Base-by-base conservation (phyloP, 2,329 filamentous ascomycete species). In the Basipetospora chlamydospora region DNA sequence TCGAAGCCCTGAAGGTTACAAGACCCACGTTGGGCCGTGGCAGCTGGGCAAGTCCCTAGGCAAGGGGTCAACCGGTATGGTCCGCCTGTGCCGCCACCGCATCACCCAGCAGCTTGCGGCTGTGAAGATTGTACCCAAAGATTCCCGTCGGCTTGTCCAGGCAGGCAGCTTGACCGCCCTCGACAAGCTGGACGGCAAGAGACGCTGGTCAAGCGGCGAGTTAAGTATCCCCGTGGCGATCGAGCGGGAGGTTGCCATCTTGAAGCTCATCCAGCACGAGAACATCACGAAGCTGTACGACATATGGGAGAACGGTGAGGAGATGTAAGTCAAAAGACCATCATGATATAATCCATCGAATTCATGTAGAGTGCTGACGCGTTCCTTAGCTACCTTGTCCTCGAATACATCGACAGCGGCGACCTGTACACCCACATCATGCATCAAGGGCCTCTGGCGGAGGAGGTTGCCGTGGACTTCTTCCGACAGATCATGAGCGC, bases 271-370 rank as follows among this genome's bases (percentile, higher is more conserved):
- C 42, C 80, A 94, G 49, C 90, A 98, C 58, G 83, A 80, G 5
- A 90, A 96, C 54, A 88, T 96, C 48, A 87, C 95, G 56, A 84
- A 82, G 46, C 63, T 98, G 8, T 90, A 88, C 53, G 90, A 98
- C 58, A 88, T 98, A 21, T 98, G 88, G 88, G 90, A 98, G 60
- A 96, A 95, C 52, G 73, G 83, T 16, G 82, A 85, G 39, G 87
- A 98, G 57, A 78, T 98, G 83, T 95, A 66, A 63, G 82, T 60
- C 15, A 15, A 22, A 33, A 13, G 12, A 21, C 9, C 10, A 11
- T 9, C 16, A 5, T 28, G n/a, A n/a, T n/a, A n/a, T n/a, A n/a
- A n/a, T n/a, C n/a, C n/a, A n/a, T n/a, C n/a, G n/a, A n/a, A n/a
- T n/a, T n/a, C n/a, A n/a, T n/a, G n/a, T n/a, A n/a, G n/a, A n/a